phyloP scores from a whole-genome alignment of 208 protist species.

The Leishmania braziliensis region DNA sequence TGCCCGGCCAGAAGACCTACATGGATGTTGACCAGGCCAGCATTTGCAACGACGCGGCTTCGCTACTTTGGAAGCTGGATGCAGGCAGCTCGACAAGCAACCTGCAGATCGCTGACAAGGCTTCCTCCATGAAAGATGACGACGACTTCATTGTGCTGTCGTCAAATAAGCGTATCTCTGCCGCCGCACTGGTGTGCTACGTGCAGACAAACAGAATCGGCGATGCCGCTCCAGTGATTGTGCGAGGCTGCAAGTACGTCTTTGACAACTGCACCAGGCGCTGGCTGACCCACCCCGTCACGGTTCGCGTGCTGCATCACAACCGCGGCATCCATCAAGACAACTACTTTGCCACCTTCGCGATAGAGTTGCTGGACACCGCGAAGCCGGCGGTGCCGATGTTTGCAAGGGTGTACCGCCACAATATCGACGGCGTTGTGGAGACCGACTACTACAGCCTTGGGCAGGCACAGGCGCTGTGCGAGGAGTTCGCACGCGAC shows the following conservation, averaged over 20 bases:
- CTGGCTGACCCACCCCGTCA: constrained; percentile 41
- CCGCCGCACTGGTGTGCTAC: not conserved
- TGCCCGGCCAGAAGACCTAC: not conserved
- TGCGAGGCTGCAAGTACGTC: constrained; percentile 35
- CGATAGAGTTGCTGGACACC: constrained; percentile 37
- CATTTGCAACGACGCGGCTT: not conserved
- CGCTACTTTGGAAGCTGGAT: not conserved
- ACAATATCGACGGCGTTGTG: constrained; percentile 39
- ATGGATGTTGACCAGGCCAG: not conserved
- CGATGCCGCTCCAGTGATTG: constrained; percentile 26
- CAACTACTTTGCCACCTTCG: constrained; percentile 55
- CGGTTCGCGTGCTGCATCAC: constrained; percentile 48
- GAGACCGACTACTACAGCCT: constrained; percentile 74
- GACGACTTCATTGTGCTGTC: not conserved
- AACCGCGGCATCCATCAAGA: constrained; percentile 53
- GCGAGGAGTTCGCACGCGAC: constrained; percentile 62
- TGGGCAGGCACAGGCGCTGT: constrained; percentile 54
- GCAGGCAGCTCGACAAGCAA: not conserved
- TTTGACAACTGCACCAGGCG: constrained; percentile 26
- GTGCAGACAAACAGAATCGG: constrained; percentile 10
- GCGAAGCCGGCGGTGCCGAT: constrained; percentile 33
- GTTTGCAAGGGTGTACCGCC: constrained; percentile 64
- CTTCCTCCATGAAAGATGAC: not conserved
- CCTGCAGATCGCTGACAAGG: not conserved
- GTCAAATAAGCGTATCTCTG: constrained; percentile 5